Conservation (phyloP, 106 monocot genomes). For the Phalaenopsis aphrodite region DNA sequence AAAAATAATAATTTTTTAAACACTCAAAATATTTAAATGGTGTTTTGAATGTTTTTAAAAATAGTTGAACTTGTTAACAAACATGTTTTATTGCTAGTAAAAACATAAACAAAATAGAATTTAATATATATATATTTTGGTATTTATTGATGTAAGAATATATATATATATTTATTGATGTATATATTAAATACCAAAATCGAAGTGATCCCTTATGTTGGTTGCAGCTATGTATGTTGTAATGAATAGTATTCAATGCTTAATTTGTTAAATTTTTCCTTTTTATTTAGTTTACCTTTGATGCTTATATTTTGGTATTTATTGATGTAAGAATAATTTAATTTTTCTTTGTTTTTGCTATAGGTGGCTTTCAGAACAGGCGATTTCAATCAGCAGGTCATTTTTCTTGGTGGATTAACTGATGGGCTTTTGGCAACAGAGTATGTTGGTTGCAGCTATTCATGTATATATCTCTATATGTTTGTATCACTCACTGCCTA, state of each 20-base stretch:
- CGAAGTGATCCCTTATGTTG: conserved; percentile 75
- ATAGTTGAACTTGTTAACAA: no score
- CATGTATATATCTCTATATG: not conserved
- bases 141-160: not conserved
- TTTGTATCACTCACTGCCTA: not conserved
- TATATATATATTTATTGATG: no score
- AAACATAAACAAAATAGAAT: no score
- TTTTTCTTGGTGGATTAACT: conserved; percentile 92
- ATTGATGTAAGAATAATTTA: not conserved
- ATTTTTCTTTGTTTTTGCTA: conserved; percentile 12
- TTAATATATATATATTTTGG: not conserved
- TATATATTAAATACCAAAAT: not conserved
- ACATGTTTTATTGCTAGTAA: no score
- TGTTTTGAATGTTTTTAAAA: no score
- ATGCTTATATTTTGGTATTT: not conserved
- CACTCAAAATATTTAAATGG: no score
- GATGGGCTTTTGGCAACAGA: conserved; percentile 93
- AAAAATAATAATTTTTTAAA: no score
- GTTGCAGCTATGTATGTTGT: not conserved
- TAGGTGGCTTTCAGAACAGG: conserved; percentile 94
- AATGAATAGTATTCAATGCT: not conserved
- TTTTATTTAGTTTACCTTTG: not conserved
- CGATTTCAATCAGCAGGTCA: conserved; percentile 91
- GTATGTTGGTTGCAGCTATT: conserved; percentile 34
- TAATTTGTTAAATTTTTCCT: not conserved